These are phyloP conservation scores for Mucor plumbeus DNA, from an alignment of 371 early-diverging fungal genomes.

Conservation along the genomic window DNA sequence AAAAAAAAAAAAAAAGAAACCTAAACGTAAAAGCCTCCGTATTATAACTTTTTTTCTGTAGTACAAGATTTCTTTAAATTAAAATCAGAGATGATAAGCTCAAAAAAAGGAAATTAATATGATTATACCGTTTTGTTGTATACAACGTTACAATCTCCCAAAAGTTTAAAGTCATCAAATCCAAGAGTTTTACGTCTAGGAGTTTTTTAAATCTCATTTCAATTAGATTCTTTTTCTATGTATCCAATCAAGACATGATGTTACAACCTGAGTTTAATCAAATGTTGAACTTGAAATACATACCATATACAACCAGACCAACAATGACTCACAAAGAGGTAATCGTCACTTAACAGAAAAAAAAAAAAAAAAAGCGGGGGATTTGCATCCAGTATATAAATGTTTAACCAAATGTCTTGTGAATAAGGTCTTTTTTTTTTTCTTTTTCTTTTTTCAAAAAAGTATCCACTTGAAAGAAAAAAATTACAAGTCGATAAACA, in stretches of 20 bases:
- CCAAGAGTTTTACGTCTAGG: background rate
- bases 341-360: background rate
- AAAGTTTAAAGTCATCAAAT: background rate
- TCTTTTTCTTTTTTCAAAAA: background rate
- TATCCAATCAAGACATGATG: background rate
- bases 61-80: slow-evolving; percentile 9
- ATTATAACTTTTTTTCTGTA: background rate
- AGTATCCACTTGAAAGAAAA: background rate
- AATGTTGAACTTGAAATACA: background rate
- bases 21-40: too few species aligned
- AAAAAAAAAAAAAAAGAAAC: background rate
- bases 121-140: background rate
- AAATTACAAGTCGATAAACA: background rate
- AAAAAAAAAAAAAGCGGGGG: background rate
- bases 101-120: background rate
- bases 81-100: slow-evolving; percentile 9
- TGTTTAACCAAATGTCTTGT: background rate
- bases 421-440: background rate
- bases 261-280: background rate
- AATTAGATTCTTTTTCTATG: background rate
- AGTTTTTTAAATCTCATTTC: background rate
- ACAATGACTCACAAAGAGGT: slow-evolving; percentile 3
- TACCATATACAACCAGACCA: background rate
- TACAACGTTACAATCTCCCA: background rate
- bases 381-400: slow-evolving; percentile 1